Percentiles rank a stretch among this genome's conserved stretches.
phyloP scores from a whole-genome alignment of 169 alveolate species.

The Cryptosporidium parvum region DNA sequence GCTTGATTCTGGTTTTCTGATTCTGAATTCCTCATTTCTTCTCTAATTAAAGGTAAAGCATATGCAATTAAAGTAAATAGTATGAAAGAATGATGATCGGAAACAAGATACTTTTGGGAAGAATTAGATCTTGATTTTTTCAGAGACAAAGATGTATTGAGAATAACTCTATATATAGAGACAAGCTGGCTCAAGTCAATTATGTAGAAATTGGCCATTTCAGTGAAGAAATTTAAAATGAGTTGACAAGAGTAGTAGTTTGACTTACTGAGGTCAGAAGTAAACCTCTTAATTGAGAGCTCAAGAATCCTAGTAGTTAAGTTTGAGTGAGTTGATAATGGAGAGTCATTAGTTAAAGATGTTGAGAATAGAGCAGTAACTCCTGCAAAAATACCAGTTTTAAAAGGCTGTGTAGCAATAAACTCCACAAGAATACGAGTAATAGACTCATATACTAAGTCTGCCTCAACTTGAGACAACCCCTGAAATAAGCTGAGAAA shows the following conservation, averaged over 20 bases:
- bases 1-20: constrained; percentile 2
- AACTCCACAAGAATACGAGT: constrained; percentile 27
- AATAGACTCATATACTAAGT: constrained; percentile 12
- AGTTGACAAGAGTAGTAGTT: constrained; percentile 32
- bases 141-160: constrained; percentile 19
- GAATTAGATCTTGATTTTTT: neutral
- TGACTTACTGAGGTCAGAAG: constrained; percentile 27
- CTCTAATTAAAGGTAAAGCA: constrained; percentile 52
- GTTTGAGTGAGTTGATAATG: constrained; percentile 16
- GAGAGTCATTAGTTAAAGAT: constrained; percentile 43
- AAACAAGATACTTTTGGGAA: neutral
- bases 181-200: constrained; percentile 13
- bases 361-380: constrained; percentile 70
- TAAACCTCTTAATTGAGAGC: constrained; percentile 22
- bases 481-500: neutral
- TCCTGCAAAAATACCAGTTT: constrained; percentile 73
- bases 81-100: constrained; percentile 33
- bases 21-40: constrained; percentile 29
- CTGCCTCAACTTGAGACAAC: constrained; percentile 6
- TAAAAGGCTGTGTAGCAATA: constrained; percentile 59
- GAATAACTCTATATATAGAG: constrained; percentile 41
- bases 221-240: constrained; percentile 38
- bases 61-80: constrained; percentile 60
- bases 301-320: constrained; percentile 30
- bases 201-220: constrained; percentile 39